Conservation (phyloP, 2,329 filamentous ascomycete genomes). For the Fusarium abutilonis region DNA sequence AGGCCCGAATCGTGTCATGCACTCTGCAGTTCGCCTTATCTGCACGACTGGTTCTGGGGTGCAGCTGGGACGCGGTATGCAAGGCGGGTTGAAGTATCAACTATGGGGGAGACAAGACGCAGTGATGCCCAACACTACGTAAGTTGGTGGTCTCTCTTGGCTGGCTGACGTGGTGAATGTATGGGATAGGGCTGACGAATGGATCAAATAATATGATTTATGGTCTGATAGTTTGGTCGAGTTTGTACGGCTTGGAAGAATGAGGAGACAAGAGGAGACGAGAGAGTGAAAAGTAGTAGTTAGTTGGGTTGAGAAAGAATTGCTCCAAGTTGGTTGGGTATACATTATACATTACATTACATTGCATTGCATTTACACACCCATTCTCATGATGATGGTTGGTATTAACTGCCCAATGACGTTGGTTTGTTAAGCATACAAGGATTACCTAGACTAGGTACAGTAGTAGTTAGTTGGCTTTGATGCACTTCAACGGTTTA, state of each 20-base stretch:
- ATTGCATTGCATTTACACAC: no score
- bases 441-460: slow-evolving; percentile 11
- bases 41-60: slow-evolving; percentile 37
- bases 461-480: slow-evolving; percentile 11
- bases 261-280: slow-evolving; percentile 13
- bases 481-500: slow-evolving; percentile 11
- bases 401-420: slow-evolving; percentile 21
- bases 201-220: slow-evolving; percentile 7
- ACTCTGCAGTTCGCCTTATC: slow-evolving; percentile 16
- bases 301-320: slow-evolving; percentile 8
- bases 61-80: slow-evolving; percentile 20
- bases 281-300: neutral
- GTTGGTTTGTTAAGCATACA: neutral
- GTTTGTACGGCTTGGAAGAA: neutral
- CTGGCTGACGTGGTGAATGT: slow-evolving; percentile 30
- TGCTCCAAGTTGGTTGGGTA: slow-evolving; percentile 32
- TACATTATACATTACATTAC: no score
- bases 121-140: slow-evolving; percentile 43
- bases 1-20: slow-evolving; percentile 10
- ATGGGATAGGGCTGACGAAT: slow-evolving; percentile 11
- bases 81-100: slow-evolving; percentile 18
- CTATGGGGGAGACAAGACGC: slow-evolving; percentile 28
- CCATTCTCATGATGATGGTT: neutral
- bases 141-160: neutral
- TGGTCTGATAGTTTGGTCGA: neutral